Conservation (phyloP, 2,329 filamentous ascomycete genomes). For the Ciborinia camelliae region DNA sequence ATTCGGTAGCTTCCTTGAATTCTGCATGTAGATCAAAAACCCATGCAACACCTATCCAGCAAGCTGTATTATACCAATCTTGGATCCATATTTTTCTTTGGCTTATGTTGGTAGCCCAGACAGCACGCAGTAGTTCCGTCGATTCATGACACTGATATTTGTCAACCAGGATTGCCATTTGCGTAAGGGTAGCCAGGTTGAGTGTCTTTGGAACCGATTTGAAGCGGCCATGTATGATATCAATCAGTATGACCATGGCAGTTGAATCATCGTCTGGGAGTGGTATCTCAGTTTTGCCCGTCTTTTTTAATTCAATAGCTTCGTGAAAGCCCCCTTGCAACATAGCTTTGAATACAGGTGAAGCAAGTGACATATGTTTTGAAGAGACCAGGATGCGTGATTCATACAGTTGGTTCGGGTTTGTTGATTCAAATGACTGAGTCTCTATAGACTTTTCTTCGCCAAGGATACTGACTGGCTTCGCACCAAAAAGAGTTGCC, state of each 20-base stretch:
- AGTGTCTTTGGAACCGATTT: background rate
- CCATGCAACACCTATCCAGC: background rate
- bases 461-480: too few species aligned
- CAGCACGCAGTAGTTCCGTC: background rate
- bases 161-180: conserved; percentile 7
- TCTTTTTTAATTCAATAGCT: background rate
- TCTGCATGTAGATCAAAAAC: background rate
- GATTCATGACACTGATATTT: conserved; percentile 14
- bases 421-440: too few species aligned
- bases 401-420: background rate
- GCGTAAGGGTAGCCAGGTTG: background rate
- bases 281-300: background rate
- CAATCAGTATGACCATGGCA: background rate
- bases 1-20: background rate
- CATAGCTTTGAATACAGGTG: conserved; percentile 11
- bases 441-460: background rate
- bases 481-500: too few species aligned
- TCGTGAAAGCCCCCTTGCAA: background rate
- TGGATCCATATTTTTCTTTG: rapidly evolving
- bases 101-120: background rate
- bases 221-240: background rate
- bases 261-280: conserved; percentile 3
- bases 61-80: too few species aligned
- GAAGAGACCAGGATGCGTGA: background rate
- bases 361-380: conserved; percentile 14